A percentile compares a stretch with the other conserved stretches of the same genome.
Evolutionary conservation across 768 basidiomycete species (phyloP).

Genomic region (Pleurotus citrinopileatus): DNA sequence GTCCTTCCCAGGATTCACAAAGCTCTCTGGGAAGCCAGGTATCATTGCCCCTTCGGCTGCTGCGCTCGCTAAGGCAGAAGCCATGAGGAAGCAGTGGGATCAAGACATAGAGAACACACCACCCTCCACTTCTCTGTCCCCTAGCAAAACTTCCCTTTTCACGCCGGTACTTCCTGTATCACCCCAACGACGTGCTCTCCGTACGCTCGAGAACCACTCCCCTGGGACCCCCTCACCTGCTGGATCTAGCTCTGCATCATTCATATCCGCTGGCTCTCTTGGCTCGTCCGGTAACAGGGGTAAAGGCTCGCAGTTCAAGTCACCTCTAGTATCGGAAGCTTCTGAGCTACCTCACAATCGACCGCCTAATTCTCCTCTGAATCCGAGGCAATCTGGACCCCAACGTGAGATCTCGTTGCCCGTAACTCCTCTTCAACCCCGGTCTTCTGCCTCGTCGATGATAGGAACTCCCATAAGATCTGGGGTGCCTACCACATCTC

Average conservation of each 20-base stretch:
- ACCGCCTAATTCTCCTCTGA: slow-evolving; percentile 25
- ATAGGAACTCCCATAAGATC: slow-evolving; percentile 17
- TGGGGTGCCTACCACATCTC: background rate
- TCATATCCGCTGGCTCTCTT: slow-evolving; percentile 12
- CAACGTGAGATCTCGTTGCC: slow-evolving; percentile 14
- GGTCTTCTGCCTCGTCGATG: background rate
- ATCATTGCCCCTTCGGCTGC: slow-evolving; percentile 48
- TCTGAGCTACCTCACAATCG: slow-evolving; percentile 8
- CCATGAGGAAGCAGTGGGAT: slow-evolving; percentile 47
- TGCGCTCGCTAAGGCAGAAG: slow-evolving; percentile 54
- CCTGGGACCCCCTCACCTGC: slow-evolving; percentile 41
- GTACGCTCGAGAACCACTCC: slow-evolving; percentile 31
- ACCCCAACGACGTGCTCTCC: slow-evolving; percentile 31
- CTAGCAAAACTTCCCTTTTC: slow-evolving; percentile 23
- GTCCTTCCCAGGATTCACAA: background rate
- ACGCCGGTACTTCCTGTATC: slow-evolving; percentile 17
- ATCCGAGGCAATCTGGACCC: slow-evolving; percentile 16
- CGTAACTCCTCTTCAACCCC: slow-evolving; percentile 23
- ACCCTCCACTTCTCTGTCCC: background rate
- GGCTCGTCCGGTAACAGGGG: slow-evolving; percentile 14
- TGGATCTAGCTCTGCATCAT: slow-evolving; percentile 20
- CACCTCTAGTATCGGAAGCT: slow-evolving; percentile 14
- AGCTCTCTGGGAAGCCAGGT: slow-evolving; percentile 25
- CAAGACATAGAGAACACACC: slow-evolving; percentile 18
- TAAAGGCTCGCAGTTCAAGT: slow-evolving; percentile 23